Conservation (phyloP, 2,329 filamentous ascomycete species). For the Teratosphaeria gauchensis region DNA sequence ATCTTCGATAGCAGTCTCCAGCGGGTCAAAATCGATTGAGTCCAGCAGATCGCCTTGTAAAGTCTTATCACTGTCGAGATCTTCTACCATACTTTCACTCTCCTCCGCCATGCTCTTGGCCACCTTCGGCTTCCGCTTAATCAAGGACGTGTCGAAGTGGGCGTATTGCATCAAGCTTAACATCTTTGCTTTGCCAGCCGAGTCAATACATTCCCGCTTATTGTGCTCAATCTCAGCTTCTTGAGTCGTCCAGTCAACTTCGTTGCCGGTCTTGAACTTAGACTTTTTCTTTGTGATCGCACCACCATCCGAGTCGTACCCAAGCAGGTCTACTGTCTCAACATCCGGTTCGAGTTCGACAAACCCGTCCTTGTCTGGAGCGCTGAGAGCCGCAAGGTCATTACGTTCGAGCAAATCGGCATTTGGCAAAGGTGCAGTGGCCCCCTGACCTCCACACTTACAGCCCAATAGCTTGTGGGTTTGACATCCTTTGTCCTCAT, state of each 20-base stretch:
- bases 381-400: conserved; percentile 14
- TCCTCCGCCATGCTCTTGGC: background rate
- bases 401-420: conserved; percentile 14
- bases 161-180: conserved; percentile 45
- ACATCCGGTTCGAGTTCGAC: background rate
- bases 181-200: conserved; percentile 32
- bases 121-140: background rate
- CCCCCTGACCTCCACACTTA: conserved; percentile 48
- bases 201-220: conserved; percentile 23
- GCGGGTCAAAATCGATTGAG: conserved; percentile 14
- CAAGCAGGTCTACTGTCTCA: conserved; percentile 14
- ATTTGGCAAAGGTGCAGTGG: conserved; percentile 11
- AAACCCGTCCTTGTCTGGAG: conserved; percentile 3
- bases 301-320: conserved; percentile 19
- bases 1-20: conserved; percentile 38
- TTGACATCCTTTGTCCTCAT: conserved; percentile 51
- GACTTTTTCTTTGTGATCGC: conserved; percentile 8
- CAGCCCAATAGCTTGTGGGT: conserved; percentile 61
- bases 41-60: conserved; percentile 13
- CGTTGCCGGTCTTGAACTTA: conserved; percentile 21
- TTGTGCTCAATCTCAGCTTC: conserved; percentile 21
- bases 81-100: conserved; percentile 8
- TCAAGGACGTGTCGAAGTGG: conserved; percentile 38
- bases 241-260: conserved; percentile 30
- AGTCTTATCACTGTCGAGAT: conserved; percentile 13